phyloP scores from a whole-genome alignment of 1,139 yeast species.

The Pichia sp. region DNA sequence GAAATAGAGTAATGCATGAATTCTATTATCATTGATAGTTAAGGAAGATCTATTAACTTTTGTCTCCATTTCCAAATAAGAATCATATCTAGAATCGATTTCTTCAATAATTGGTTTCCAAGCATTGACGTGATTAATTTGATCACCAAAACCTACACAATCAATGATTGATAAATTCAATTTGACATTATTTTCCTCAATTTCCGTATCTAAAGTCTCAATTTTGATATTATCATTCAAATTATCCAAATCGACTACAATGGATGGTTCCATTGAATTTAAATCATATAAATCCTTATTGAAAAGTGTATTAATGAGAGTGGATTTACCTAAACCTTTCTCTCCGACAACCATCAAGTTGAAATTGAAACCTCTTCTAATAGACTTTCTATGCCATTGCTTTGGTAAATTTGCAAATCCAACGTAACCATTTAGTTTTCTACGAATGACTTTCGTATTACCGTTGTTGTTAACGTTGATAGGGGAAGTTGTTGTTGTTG shows the following conservation, averaged over 20 bases:
- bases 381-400: constrained; percentile 96
- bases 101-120: constrained; percentile 95
- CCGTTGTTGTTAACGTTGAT: too few species aligned
- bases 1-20: constrained; percentile 83
- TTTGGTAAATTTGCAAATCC: constrained; percentile 98
- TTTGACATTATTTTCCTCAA: constrained; percentile 92
- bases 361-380: constrained; percentile 88
- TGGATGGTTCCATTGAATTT: constrained; percentile 18
- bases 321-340: constrained; percentile 89
- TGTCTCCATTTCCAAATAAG: constrained; percentile 85
- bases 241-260: constrained; percentile 18
- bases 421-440: constrained; percentile 85
- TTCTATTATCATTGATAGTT: constrained; percentile 53
- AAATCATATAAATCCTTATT: constrained; percentile 59
- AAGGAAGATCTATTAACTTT: constrained; percentile 61
- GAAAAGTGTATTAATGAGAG: constrained; percentile 86
- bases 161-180: constrained; percentile 80
- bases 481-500: too few species aligned
- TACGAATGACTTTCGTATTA: constrained; percentile 66
- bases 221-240: constrained; percentile 45
- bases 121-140: constrained; percentile 77
- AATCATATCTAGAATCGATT: constrained; percentile 79
- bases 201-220: constrained; percentile 59
- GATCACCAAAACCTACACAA: constrained; percentile 93
- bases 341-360: constrained; percentile 90